phyloP scores from a whole-genome alignment of 805 yeast genomes.

The Myxozyma neglecta region DNA sequence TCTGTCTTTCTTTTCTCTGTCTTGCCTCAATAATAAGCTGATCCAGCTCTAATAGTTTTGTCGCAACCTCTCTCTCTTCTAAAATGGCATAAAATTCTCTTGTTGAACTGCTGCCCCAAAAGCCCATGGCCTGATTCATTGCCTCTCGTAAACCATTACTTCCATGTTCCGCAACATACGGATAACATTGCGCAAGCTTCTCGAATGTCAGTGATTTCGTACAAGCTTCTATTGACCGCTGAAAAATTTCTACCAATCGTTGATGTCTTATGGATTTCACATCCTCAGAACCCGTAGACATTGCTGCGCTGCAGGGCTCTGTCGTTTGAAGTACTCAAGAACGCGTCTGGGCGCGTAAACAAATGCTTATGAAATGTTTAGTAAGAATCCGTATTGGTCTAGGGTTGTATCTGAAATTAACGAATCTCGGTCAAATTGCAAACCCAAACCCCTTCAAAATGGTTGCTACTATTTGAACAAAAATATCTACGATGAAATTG shows the following conservation, averaged over 20 bases:
- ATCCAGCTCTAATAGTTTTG: constrained; percentile 45
- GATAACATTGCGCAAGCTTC: constrained; percentile 56
- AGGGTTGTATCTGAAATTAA: no score
- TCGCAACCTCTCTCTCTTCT: constrained; percentile 46
- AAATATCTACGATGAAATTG: no score
- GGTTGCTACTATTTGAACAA: no score
- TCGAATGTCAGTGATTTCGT: constrained; percentile 53
- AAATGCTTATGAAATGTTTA: no score
- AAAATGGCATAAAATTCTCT: constrained; percentile 58
- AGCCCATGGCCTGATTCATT: constrained; percentile 52
- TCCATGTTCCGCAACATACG: constrained; percentile 49
- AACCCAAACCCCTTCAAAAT: no score
- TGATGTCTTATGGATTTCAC: constrained; percentile 46
- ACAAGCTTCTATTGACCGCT: constrained; percentile 56
- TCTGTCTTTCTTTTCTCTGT: constrained; percentile 30
- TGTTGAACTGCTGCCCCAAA: constrained; percentile 50
- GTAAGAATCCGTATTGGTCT: no score
- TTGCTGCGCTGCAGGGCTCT: background rate
- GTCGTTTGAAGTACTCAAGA: no score
- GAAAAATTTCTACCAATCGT: constrained; percentile 52
- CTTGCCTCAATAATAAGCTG: constrained; percentile 44
- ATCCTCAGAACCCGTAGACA: background rate
- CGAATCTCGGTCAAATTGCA: no score
- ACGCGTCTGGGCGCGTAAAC: no score
- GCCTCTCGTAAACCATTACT: constrained; percentile 53